Evolutionary conservation across 148 eudicot species (phyloP), one percentile per base, ranked within the genome.

Genomic region (Rhododendron kiyosumense): DNA sequence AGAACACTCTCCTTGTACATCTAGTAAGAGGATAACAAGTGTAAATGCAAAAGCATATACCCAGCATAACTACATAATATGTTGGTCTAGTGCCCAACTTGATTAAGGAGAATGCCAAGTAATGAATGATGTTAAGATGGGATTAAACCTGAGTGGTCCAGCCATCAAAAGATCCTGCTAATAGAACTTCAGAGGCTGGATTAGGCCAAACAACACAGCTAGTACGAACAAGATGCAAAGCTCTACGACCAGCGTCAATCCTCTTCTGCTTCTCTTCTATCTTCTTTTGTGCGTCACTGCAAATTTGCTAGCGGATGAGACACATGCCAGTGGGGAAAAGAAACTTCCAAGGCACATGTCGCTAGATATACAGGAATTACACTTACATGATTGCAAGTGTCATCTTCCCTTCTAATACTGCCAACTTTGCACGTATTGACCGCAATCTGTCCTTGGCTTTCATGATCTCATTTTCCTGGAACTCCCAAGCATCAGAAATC

Each of bases 111-210:
- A 59, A 82, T 18, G 36, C 28, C 15, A 81, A 18, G 9, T 45
- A 84, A 17, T 32, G 6, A 63, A 83, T 22, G 13, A 52, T 54
- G 3, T 46, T 12, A 78, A 79, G 41, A 85, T 79, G 61, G 81
- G 24, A 83, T 46, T 69, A 69, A 49, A 97, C 98, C 99, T 93
- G 96, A 90, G 93, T 89, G 85, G 94, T 91, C 99, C 98, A 95
- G 81, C 99, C 98, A 86, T 97, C 99, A 89, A 90, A 97, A 43
- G 99, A 95, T 78, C 99, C 99, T 26, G 89, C 88, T 89, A 97
- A 85, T 61, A 93, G 88, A 84, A 95, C 99, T 86, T 95, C 95
- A n/a, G 98, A 94, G 85, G 93, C 98, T 85, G 94, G 85, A 89
- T 90, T 95, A 85, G 93, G 93, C 99, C 98, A 97, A 83, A 95